These are phyloP conservation scores for Xylariaceae sp. DNA, from an alignment of 2,329 filamentous ascomycete species.

Conservation along the genomic window DNA sequence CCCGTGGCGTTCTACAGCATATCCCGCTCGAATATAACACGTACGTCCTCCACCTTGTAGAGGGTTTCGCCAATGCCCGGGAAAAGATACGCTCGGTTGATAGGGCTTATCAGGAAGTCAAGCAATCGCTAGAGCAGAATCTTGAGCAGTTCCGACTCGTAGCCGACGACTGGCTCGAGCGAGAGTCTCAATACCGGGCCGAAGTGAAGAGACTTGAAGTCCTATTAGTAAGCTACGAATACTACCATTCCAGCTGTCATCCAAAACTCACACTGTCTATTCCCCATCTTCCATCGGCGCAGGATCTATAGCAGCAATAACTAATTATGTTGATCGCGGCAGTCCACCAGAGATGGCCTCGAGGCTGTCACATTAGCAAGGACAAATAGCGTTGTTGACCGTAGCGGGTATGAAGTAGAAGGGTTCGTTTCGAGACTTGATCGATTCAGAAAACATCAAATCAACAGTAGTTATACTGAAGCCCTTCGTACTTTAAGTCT, in stretches of 20 bases:
- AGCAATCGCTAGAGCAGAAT: constrained; percentile 39
- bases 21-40: constrained; percentile 51
- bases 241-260: neutral
- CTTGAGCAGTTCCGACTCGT: constrained; percentile 45
- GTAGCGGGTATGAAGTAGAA: constrained; percentile 40
- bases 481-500: too few species aligned
- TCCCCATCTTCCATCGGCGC: neutral
- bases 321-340: constrained; percentile 25
- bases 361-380: constrained; percentile 53
- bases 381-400: constrained; percentile 49
- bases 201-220: constrained; percentile 49
- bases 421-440: constrained; percentile 42
- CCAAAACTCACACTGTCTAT: neutral
- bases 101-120: constrained; percentile 37
- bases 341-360: constrained; percentile 48
- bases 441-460: constrained; percentile 28
- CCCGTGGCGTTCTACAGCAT: constrained; percentile 40
- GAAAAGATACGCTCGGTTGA: constrained; percentile 40
- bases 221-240: constrained; percentile 18
- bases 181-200: constrained; percentile 46
- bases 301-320: neutral
- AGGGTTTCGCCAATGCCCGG: constrained; percentile 41
- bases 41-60: constrained; percentile 50
- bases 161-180: constrained; percentile 46
- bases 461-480: constrained; percentile 21